phyloP scores from a whole-genome alignment of 2,329 filamentous ascomycete species.

The Apiospora koreana region DNA sequence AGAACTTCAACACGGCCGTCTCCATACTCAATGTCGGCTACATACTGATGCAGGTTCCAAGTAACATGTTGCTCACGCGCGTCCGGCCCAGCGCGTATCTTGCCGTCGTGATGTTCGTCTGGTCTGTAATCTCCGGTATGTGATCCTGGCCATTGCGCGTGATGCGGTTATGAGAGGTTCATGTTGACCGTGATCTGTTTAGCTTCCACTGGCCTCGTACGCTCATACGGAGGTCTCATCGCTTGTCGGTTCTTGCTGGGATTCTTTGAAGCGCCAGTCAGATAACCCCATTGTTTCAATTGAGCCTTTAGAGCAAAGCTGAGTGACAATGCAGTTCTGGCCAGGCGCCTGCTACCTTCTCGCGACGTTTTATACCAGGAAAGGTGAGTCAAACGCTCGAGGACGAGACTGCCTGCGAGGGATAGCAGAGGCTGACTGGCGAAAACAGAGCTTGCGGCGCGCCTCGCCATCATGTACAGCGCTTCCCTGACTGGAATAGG shows the following conservation, averaged over 20 bases:
- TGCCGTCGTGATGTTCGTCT: neutral
- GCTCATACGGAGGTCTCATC: constrained; percentile 2
- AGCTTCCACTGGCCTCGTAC: neutral
- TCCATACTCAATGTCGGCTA: constrained; percentile 5
- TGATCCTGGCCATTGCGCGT: neutral
- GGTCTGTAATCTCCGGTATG: constrained; percentile 1
- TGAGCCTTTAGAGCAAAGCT: neutral
- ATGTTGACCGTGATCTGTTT: neutral
- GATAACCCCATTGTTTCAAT: neutral
- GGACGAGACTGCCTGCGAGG: neutral
- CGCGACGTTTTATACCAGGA: constrained; percentile 52
- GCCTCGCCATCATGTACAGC: constrained; percentile 43
- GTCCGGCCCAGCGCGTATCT: neutral
- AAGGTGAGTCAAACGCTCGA: constrained; percentile 17
- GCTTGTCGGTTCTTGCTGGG: constrained; percentile 36
- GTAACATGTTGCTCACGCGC: neutral
- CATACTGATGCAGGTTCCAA: neutral
- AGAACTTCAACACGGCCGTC: neutral
- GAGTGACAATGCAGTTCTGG: neutral
- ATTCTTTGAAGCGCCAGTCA: constrained; percentile 41
- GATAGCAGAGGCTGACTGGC: neutral
- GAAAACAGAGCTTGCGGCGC: constrained; percentile 32
- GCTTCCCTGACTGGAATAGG: constrained; percentile 38
- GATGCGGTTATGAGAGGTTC: neutral
- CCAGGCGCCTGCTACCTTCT: constrained; percentile 51